These are phyloP conservation scores for Schizochytrium sp. DNA, from an alignment of 108 stramenopile genomes.

Conservation along the genomic window DNA sequence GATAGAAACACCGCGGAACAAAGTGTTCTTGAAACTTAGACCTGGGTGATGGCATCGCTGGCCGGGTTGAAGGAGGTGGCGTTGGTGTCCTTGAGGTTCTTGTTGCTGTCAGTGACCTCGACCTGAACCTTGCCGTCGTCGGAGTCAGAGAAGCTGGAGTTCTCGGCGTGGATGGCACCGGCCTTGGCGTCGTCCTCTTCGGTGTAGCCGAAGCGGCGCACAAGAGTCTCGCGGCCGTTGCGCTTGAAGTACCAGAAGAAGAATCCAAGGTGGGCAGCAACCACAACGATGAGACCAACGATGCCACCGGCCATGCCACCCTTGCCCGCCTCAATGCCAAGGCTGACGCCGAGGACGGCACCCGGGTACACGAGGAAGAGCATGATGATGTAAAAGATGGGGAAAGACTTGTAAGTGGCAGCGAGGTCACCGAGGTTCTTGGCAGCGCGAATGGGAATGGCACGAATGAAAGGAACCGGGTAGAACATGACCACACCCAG, in stretches of 20 bases:
- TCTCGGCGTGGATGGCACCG: neutral
- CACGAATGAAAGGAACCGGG: conserved; percentile 84
- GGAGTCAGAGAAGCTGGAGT: no score
- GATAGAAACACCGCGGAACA: no score
- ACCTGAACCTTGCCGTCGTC: no score
- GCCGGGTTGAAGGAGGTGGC: no score
- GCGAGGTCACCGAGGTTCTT: conserved; percentile 79
- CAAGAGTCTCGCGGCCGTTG: conserved; percentile 75
- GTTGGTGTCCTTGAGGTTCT: no score
- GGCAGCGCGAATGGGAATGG: conserved; percentile 78
- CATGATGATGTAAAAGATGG: conserved; percentile 80
- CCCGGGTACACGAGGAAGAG: conserved; percentile 80
- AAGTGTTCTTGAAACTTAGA: no score
- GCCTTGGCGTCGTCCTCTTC: conserved; percentile 71
- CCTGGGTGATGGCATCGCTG: no score
- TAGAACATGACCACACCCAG: conserved; percentile 85
- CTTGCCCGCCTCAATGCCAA: conserved; percentile 74
- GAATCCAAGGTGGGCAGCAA: conserved; percentile 66
- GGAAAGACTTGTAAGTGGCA: conserved; percentile 76
- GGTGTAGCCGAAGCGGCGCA: conserved; percentile 68
- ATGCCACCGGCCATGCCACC: conserved; percentile 82
- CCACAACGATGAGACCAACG: conserved; percentile 72
- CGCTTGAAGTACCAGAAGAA: conserved; percentile 72
- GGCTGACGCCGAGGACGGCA: conserved; percentile 77
- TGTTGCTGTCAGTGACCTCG: no score